Evolutionary conservation across 2,329 filamentous ascomycete genomes (phyloP).

Genomic region (Claviceps sp.): DNA sequence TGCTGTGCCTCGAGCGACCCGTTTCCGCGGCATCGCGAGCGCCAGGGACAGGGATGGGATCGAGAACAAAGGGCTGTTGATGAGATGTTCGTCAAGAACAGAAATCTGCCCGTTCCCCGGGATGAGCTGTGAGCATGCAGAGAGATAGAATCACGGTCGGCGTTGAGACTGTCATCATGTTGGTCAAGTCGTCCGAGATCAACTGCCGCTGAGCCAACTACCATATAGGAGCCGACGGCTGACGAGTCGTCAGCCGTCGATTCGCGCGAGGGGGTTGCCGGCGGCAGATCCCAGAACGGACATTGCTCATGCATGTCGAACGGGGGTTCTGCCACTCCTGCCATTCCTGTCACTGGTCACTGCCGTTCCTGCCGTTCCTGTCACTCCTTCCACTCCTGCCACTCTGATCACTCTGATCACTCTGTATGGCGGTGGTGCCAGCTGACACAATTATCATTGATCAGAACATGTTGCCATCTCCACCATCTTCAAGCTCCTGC

Average conservation of each 20-base stretch:
- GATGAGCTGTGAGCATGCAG: not conserved
- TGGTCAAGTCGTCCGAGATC: no score
- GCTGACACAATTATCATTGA: not conserved
- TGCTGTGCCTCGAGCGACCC: conserved; percentile 12
- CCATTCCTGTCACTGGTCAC: not conserved
- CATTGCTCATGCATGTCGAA: not conserved
- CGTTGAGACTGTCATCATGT: not conserved
- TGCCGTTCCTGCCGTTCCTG: not conserved
- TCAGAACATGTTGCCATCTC: not conserved
- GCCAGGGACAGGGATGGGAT: not conserved
- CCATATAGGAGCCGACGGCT: no score
- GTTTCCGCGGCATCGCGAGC: conserved; percentile 26
- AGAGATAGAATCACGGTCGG: not conserved
- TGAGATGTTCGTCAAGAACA: not conserved
- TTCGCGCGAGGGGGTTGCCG: not conserved
- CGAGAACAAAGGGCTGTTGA: not conserved
- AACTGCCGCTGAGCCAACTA: no score
- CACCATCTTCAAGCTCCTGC: not conserved
- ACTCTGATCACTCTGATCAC: not conserved
- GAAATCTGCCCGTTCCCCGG: not conserved
- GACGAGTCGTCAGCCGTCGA: not conserved
- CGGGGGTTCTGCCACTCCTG: not conserved
- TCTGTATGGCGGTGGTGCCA: not conserved
- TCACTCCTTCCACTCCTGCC: not conserved
- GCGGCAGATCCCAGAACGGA: not conserved